Conservation (phyloP, 202 grass and related monocot species). For the Sporobolus alterniflorus region DNA sequence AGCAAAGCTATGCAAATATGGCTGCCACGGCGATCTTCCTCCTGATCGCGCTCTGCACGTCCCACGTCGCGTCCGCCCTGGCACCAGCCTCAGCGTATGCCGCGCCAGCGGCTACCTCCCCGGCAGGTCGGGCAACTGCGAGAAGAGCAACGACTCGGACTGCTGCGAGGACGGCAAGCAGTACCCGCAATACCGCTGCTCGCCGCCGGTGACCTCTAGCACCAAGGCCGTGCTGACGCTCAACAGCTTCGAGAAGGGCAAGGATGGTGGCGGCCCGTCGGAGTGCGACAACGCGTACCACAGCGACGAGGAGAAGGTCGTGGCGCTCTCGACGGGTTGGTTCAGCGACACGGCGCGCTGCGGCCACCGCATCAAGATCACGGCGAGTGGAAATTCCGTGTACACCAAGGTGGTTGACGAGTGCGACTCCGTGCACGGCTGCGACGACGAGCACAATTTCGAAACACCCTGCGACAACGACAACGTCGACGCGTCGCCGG, state of each 20-base stretch:
- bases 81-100: conserved; percentile 29
- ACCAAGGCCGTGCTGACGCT: conserved; percentile 47
- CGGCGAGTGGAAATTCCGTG: conserved; percentile 29
- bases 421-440: conserved; percentile 63
- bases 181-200: conserved; percentile 56
- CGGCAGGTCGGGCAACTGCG: conserved; percentile 41
- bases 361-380: conserved; percentile 42
- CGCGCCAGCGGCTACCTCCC: conserved; percentile 58
- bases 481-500: conserved; percentile 44
- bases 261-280: conserved; percentile 54
- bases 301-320: conserved; percentile 51
- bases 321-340: conserved; percentile 58
- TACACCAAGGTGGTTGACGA: conserved; percentile 64
- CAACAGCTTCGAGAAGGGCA: conserved; percentile 48
- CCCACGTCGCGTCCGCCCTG: conserved; percentile 29
- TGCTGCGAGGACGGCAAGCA: conserved; percentile 51
- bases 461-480: conserved; percentile 55
- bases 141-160: conserved; percentile 44
- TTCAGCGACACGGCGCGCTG: conserved; percentile 34
- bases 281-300: conserved; percentile 64
- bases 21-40: conserved; percentile 12
- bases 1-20: not conserved
- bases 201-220: conserved; percentile 42
- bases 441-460: conserved; percentile 51
- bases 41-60: conserved; percentile 11